Conservation (phyloP, 441 rosid genomes). For the Corymbia calophylla region DNA sequence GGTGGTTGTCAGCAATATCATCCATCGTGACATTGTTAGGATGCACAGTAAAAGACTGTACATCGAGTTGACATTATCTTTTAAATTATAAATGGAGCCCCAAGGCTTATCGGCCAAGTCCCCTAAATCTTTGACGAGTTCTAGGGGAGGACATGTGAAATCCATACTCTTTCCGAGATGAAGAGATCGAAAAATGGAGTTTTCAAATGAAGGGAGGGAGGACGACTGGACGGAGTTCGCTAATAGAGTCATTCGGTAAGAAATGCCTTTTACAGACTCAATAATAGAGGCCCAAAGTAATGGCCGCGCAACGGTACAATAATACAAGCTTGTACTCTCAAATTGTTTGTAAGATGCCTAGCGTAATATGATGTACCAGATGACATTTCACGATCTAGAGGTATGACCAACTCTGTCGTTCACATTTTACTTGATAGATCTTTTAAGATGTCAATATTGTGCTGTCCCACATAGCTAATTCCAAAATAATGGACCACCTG, state of each 20-base stretch:
- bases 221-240: no score
- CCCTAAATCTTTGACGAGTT: neutral
- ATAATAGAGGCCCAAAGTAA: no score
- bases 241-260: no score
- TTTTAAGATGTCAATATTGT: neutral
- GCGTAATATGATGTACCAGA: neutral
- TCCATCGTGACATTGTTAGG: no score
- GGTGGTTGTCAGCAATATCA: no score
- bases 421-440: neutral
- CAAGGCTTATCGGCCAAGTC: neutral
- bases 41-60: no score
- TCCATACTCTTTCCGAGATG: no score
- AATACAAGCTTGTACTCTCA: neutral
- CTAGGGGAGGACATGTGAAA: fast-evolving
- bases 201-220: no score
- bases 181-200: no score
- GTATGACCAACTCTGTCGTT: fast-evolving
- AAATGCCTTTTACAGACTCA: no score
- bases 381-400: neutral
- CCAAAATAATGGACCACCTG: neutral
- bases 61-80: neutral
- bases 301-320: no score
- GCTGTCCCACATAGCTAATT: neutral
- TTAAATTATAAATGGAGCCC: neutral
- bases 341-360: neutral